Conservation (phyloP, 23 red algal genomes). For the Gracilariopsis chorda region DNA sequence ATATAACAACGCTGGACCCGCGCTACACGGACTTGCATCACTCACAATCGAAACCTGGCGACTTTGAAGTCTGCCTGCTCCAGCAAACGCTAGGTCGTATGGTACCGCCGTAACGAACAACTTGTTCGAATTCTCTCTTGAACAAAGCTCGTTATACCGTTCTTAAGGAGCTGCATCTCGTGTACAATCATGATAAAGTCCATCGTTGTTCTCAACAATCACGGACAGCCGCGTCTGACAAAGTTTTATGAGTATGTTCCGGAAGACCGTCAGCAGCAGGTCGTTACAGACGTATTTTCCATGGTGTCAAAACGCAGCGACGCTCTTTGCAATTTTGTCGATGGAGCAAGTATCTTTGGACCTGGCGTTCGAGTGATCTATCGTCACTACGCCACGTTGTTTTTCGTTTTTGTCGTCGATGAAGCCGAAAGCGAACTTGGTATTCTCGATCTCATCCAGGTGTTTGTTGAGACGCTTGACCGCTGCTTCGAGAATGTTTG, state of each 20-base stretch:
- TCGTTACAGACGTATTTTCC: conserved; percentile 58
- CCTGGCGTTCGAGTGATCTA: conserved; percentile 80
- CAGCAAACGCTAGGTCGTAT: too few relatives aligned
- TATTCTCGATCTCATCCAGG: conserved; percentile 96
- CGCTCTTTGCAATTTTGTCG: conserved; percentile 43
- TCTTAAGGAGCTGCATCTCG: too few relatives aligned
- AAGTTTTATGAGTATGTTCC: conserved; percentile 81
- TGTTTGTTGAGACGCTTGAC: conserved; percentile 98
- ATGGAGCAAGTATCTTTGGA: conserved; percentile 31
- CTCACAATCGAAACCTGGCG: too few relatives aligned
- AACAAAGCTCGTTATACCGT: too few relatives aligned
- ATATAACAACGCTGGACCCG: too few relatives aligned
- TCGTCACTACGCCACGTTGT: conserved; percentile 95
- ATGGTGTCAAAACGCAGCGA: conserved; percentile 54
- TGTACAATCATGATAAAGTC: conserved; percentile 67
- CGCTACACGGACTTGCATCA: too few relatives aligned
- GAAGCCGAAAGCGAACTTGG: conserved; percentile 87
- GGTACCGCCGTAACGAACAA: too few relatives aligned
- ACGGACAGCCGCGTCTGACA: conserved; percentile 83
- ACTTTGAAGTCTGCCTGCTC: too few relatives aligned
- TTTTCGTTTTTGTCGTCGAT: conserved; percentile 89
- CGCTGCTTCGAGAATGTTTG: conserved; percentile 97
- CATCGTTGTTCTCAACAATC: conserved; percentile 90
- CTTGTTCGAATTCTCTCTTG: too few relatives aligned
- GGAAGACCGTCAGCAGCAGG: conserved; percentile 74